A percentile compares a stretch with the other conserved stretches of the same genome.
phyloP scores from a whole-genome alignment of 345 rosid genomes.

The Moricandia arvensis region DNA sequence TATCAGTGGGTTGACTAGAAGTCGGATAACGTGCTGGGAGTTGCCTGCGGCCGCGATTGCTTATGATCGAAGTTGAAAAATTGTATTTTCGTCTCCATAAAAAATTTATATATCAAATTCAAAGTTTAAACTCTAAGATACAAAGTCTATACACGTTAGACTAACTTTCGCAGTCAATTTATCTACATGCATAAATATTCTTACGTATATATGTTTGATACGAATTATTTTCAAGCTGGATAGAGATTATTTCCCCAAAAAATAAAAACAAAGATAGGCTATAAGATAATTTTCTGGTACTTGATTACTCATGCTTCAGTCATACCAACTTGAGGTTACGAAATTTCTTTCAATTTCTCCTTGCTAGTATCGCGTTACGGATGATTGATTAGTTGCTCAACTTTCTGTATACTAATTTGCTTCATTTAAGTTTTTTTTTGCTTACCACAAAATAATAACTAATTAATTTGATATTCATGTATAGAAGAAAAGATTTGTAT shows the following conservation, averaged over 20 bases:
- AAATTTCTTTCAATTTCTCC: background rate
- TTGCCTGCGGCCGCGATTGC: constrained; percentile 43
- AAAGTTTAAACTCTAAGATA: background rate
- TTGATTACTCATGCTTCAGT: no score
- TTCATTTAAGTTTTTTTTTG: background rate
- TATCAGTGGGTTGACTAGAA: constrained; percentile 24
- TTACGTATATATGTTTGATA: background rate
- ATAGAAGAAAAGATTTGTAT: background rate
- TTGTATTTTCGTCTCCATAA: constrained; percentile 18
- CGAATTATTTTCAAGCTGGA: background rate
- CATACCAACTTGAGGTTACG: background rate
- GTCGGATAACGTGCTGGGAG: constrained; percentile 24
- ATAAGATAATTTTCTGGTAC: no score
- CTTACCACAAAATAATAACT: background rate
- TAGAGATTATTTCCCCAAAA: background rate
- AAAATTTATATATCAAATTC: background rate
- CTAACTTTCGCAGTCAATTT: background rate
- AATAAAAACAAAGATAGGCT: no score
- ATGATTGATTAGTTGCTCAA: background rate
- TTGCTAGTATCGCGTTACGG: background rate
- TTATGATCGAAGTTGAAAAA: constrained; percentile 36
- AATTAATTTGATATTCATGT: background rate
- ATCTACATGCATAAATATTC: background rate
- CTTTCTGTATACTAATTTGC: background rate
- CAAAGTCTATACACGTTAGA: background rate